Conservation (phyloP, 805 yeast genomes). For the Wickerhamomyces canadensis region DNA sequence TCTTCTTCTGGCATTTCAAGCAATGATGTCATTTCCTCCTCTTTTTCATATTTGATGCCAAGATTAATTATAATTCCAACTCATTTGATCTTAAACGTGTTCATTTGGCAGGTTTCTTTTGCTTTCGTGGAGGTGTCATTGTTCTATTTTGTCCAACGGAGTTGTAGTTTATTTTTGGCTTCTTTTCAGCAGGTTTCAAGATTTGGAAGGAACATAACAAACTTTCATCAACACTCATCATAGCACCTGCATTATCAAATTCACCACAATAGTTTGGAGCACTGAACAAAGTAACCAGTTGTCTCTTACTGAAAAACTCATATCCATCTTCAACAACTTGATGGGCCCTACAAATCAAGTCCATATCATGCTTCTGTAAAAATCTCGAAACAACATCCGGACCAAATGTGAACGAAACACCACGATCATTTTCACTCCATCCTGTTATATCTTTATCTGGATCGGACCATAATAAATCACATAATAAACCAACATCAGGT, state of each 20-base stretch:
- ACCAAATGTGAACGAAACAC: slow-evolving; percentile 99
- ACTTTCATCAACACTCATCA: slow-evolving; percentile 98
- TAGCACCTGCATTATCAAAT: slow-evolving; percentile 98
- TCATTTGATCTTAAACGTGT: too few species aligned
- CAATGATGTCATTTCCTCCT: too few species aligned
- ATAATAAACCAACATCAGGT: slow-evolving; percentile 94
- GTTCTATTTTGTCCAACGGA: slow-evolving; percentile 41
- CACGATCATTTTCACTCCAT: slow-evolving; percentile 99
- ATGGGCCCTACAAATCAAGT: slow-evolving; percentile 96
- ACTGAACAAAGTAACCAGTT: slow-evolving; percentile 87
- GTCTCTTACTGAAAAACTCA: slow-evolving; percentile 94
- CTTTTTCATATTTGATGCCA: too few species aligned
- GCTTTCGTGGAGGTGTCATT: slow-evolving; percentile 55
- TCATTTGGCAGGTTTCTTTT: slow-evolving; percentile 45
- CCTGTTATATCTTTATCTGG: slow-evolving; percentile 98
- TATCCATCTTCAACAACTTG: slow-evolving; percentile 99
- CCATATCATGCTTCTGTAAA: slow-evolving; percentile 96
- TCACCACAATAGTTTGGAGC: slow-evolving; percentile 99
- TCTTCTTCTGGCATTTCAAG: too few species aligned
- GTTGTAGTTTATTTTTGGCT: slow-evolving; percentile 55
- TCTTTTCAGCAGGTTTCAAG: slow-evolving; percentile 96
- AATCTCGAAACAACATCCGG: slow-evolving; percentile 97
- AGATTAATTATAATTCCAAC: too few species aligned
- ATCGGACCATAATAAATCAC: slow-evolving; percentile 97
- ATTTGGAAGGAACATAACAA: slow-evolving; percentile 94